phyloP scores from a whole-genome alignment of 2,329 filamentous ascomycete genomes.

The Sporothrix brunneoviolacea region DNA sequence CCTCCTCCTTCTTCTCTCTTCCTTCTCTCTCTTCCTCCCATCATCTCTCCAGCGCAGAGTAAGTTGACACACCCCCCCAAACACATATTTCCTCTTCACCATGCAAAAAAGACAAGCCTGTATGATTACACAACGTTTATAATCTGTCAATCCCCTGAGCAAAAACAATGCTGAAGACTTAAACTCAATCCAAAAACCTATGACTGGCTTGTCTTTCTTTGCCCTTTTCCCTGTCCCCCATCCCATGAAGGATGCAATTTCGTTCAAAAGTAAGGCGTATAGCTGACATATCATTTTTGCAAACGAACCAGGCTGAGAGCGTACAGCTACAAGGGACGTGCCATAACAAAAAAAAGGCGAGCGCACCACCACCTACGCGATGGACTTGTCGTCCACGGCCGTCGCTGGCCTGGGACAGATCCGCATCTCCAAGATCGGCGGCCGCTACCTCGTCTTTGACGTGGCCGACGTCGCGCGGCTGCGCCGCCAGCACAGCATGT shows the following conservation, averaged over 20 bases:
- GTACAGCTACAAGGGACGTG: too few species aligned
- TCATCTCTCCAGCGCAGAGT: conserved; percentile 6
- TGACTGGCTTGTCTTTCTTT: conserved; percentile 23
- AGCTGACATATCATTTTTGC: too few species aligned
- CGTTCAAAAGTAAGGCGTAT: too few species aligned
- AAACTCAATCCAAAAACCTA: conserved; percentile 19
- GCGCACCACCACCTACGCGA: too few species aligned
- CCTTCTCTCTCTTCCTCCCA: neutral
- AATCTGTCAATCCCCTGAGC: conserved; percentile 57
- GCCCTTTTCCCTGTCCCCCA: conserved; percentile 22
- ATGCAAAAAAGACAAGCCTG: conserved; percentile 16
- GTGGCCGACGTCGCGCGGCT: conserved; percentile 70
- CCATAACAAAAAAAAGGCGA: too few species aligned
- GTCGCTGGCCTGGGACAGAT: conserved; percentile 38
- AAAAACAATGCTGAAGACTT: conserved; percentile 33
- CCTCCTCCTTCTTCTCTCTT: conserved; percentile 13
- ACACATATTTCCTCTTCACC: neutral
- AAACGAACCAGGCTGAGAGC: neutral
- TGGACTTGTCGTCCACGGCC: neutral
- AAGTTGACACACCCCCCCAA: conserved; percentile 7
- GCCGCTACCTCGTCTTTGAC: conserved; percentile 85
- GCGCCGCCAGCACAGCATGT: conserved; percentile 74
- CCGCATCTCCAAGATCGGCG: conserved; percentile 72
- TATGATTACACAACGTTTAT: conserved; percentile 45
- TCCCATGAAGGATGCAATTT: neutral